Conservation (phyloP, 2,329 filamentous ascomycete species). For the Plectosphaerella sp. region DNA sequence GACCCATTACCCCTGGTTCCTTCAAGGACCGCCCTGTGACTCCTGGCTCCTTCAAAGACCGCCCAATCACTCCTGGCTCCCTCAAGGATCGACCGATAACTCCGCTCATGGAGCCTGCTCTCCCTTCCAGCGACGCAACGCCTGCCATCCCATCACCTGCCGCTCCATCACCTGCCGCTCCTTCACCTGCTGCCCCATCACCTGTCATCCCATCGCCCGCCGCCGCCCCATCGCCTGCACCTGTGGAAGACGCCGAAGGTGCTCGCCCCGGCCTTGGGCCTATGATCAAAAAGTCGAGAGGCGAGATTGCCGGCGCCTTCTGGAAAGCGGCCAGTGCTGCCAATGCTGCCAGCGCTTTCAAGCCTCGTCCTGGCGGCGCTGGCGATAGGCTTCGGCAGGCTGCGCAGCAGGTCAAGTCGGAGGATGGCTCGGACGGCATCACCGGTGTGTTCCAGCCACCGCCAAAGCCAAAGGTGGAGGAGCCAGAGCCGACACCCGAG, state of each 20-base stretch:
- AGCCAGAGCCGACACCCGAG: slow-evolving; percentile 23
- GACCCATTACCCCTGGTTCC: slow-evolving; percentile 18
- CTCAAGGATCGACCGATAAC: slow-evolving; percentile 5
- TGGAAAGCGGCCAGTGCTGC: slow-evolving; percentile 76
- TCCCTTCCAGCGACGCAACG: slow-evolving; percentile 13
- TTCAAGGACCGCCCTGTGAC: slow-evolving; percentile 25
- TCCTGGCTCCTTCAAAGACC: slow-evolving; percentile 10
- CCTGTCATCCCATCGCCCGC: slow-evolving; percentile 3
- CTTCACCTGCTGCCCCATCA: slow-evolving; percentile 15
- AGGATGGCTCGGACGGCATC: slow-evolving; percentile 79
- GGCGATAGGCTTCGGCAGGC: slow-evolving; percentile 70
- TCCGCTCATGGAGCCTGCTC: background rate
- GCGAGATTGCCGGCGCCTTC: slow-evolving; percentile 70
- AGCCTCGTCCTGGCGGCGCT: slow-evolving; percentile 81
- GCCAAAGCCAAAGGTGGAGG: slow-evolving; percentile 35
- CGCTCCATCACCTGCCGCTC: slow-evolving; percentile 1
- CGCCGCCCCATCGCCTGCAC: slow-evolving; percentile 5
- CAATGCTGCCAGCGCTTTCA: slow-evolving; percentile 57
- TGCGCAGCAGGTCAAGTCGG: slow-evolving; percentile 41
- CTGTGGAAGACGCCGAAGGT: slow-evolving; percentile 29
- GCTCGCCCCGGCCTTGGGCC: slow-evolving; percentile 74
- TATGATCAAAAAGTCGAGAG: slow-evolving; percentile 76
- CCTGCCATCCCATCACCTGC: slow-evolving; percentile 16
- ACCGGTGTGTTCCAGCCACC: slow-evolving; percentile 84
- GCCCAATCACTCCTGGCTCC: slow-evolving; percentile 8